Evolutionary conservation across 2,329 filamentous ascomycete genomes (phyloP).

Genomic region (Penicillium sp.): DNA sequence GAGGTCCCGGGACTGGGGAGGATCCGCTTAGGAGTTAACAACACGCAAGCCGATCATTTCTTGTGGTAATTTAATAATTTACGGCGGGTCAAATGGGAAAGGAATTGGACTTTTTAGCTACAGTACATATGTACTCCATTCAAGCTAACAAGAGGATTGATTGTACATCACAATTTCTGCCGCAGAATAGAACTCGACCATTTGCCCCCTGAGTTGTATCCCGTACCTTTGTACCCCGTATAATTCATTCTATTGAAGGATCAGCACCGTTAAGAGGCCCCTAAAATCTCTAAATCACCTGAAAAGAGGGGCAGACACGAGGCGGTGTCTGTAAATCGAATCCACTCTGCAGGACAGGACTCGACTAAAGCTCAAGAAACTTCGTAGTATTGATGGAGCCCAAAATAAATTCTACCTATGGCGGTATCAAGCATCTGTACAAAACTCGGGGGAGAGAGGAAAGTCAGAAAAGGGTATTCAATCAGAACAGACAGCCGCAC

Average conservation of each 20-base stretch:
- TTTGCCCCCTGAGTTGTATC: background rate
- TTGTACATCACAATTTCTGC: background rate
- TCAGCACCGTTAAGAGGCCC: background rate
- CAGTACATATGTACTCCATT: background rate
- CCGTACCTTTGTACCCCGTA: background rate
- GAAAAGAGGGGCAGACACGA: slow-evolving; percentile 7
- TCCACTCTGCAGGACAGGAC: slow-evolving; percentile 6
- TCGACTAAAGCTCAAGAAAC: background rate
- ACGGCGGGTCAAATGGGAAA: background rate
- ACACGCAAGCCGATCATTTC: background rate
- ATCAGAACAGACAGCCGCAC: slow-evolving; percentile 9
- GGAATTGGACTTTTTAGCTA: background rate
- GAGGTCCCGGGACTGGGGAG: background rate
- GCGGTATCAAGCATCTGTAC: slow-evolving; percentile 4
- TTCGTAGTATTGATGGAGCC: background rate
- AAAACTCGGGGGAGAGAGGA: background rate
- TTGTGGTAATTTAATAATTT: background rate
- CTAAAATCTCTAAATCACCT: background rate
- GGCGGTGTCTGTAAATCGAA: slow-evolving; percentile 11
- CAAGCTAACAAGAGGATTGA: background rate
- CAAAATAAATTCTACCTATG: background rate
- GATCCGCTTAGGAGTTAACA: background rate
- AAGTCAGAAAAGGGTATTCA: slow-evolving; percentile 19
- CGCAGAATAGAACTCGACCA: background rate
- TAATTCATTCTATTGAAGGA: background rate